Conservation (phyloP, 768 basidiomycete genomes). For the Serendipita vermifera region DNA sequence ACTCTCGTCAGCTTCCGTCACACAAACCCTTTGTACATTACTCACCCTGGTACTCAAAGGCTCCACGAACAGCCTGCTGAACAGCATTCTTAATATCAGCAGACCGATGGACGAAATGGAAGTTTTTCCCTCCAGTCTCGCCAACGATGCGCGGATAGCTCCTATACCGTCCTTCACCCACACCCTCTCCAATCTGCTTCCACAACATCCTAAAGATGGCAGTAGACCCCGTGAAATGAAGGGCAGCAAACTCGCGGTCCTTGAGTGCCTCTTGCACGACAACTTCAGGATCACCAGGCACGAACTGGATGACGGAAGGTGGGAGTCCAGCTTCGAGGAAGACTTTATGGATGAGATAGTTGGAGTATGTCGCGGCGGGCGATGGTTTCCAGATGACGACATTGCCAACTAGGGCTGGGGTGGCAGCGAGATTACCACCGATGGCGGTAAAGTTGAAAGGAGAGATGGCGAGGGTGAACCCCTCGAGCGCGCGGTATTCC, state of each 20-base stretch:
- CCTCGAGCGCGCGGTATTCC: conserved; percentile 95
- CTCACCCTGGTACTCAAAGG: conserved; percentile 89
- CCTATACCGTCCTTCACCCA: conserved; percentile 39
- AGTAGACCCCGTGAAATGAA: conserved; percentile 96
- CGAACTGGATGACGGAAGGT: conserved; percentile 90
- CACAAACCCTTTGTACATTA: not conserved
- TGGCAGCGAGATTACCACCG: conserved; percentile 85
- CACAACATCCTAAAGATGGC: conserved; percentile 89
- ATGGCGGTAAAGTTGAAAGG: conserved; percentile 99
- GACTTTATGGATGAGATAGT: conserved; percentile 84
- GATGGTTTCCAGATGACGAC: conserved; percentile 96
- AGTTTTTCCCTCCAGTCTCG: conserved; percentile 98
- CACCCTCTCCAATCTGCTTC: conserved; percentile 80
- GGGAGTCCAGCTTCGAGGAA: conserved; percentile 90
- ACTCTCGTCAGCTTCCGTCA: not conserved
- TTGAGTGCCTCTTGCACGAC: conserved; percentile 75
- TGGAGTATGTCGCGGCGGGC: conserved; percentile 87
- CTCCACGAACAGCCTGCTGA: conserved; percentile 70
- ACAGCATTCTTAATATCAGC: conserved; percentile 88
- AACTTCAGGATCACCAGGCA: conserved; percentile 76
- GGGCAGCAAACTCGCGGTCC: conserved; percentile 66
- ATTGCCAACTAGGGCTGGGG: conserved; percentile 89
- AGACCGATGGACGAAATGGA: conserved; percentile 80
- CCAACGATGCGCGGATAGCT: conserved; percentile 92
- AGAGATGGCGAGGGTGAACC: conserved; percentile 93